Conservation (phyloP, 1,284 basidiomycete genomes). For the Mycena citricolor region DNA sequence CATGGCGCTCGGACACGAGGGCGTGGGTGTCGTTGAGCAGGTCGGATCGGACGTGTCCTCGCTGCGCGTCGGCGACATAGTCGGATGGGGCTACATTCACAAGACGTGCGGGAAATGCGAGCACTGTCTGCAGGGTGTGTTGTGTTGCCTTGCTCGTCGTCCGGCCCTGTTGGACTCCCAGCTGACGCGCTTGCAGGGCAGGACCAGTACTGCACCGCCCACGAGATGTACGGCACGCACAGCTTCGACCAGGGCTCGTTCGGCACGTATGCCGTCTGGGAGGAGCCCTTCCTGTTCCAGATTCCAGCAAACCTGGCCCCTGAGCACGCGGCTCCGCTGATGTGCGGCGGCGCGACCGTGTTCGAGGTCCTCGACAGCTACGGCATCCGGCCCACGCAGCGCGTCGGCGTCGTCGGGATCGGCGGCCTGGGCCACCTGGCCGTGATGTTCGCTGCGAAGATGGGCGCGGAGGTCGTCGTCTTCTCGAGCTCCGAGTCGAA, state of each 20-base stretch:
- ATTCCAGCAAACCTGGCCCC: slow-evolving; percentile 8
- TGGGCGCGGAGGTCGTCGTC: slow-evolving; percentile 13
- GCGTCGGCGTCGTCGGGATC: slow-evolving; percentile 16
- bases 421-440: slow-evolving; percentile 16
- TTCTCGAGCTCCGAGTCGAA: slow-evolving; percentile 15
- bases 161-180: too few species aligned
- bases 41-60: slow-evolving; percentile 3
- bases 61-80: slow-evolving; percentile 4
- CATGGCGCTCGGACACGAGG: slow-evolving; percentile 17
- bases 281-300: slow-evolving; percentile 13
- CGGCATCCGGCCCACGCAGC: slow-evolving; percentile 7
- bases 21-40: slow-evolving; percentile 15
- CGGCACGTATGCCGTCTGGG: slow-evolving; percentile 15
- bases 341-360: slow-evolving; percentile 9
- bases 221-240: background rate
- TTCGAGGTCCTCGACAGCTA: slow-evolving; percentile 1
- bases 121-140: slow-evolving; percentile 1
- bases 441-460: slow-evolving; percentile 28
- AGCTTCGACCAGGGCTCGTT: slow-evolving; percentile 9
- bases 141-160: too few species aligned
- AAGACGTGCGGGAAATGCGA: slow-evolving; percentile 5
- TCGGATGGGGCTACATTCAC: slow-evolving; percentile 13
- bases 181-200: background rate
- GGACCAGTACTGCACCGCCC: background rate
- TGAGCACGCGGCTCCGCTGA: slow-evolving; percentile 5